Percentiles rank a stretch among this genome's conserved stretches.
Evolutionary conservation across 2,329 filamentous ascomycete species (phyloP).

Genomic region (Arthroderma sp.): DNA sequence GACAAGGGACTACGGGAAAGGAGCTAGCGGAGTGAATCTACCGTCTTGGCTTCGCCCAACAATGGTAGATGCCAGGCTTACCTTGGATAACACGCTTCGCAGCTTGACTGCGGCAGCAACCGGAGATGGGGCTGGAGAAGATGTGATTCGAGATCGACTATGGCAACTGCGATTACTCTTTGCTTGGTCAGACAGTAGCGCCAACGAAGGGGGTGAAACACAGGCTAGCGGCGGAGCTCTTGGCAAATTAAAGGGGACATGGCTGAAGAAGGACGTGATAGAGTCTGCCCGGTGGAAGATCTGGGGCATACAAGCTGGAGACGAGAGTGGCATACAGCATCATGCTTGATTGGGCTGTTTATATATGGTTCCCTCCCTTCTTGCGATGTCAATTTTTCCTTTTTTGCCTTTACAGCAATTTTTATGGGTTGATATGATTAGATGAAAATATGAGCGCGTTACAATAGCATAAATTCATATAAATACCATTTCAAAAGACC

Average conservation of each 20-base stretch:
- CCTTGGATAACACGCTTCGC: conserved; percentile 42
- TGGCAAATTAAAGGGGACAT: conserved; percentile 20
- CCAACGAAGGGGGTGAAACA: conserved; percentile 11
- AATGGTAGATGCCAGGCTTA: conserved; percentile 58
- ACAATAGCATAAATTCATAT: too few relatives aligned
- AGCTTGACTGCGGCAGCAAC: conserved; percentile 20
- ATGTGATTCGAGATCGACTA: conserved; percentile 42
- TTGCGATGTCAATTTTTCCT: too few relatives aligned
- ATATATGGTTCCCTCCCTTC: background rate
- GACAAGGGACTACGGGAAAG: conserved; percentile 20
- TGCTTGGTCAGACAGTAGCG: conserved; percentile 45
- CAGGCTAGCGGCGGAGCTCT: conserved; percentile 24
- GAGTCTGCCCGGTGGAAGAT: conserved; percentile 30
- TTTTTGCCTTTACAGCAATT: too few relatives aligned
- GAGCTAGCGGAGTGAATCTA: conserved; percentile 29
- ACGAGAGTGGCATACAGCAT: background rate
- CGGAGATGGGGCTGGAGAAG: conserved; percentile 22
- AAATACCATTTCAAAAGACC: too few relatives aligned
- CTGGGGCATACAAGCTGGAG: conserved; percentile 26
- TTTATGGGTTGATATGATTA: too few relatives aligned
- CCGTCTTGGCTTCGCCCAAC: conserved; percentile 43
- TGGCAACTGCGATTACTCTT: conserved; percentile 53
- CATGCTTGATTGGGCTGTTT: too few relatives aligned
- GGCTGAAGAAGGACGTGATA: conserved; percentile 27
- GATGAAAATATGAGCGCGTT: too few relatives aligned